Base-by-base conservation (phyloP, 2,329 filamentous ascomycete genomes). In the Sclerotiophoma versabilis region DNA sequence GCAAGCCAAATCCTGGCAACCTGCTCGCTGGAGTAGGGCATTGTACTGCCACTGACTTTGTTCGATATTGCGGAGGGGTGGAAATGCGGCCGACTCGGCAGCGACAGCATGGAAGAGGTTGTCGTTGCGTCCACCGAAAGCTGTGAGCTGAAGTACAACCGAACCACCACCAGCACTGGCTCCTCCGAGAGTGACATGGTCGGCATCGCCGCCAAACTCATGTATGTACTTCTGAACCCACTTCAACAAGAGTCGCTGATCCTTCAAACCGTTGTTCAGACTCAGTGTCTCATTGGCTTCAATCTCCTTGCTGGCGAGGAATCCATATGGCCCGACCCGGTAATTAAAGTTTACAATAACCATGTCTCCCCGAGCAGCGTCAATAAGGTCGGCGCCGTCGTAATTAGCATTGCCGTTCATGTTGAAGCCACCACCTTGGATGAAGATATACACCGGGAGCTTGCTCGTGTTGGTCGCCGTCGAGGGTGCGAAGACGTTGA, bases 41-140 rank as follows among this genome's bases (percentile, higher is more conserved):
- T 77, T 66, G 58, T 76, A 81, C 46, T 77, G 74, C 65, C 70
- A 80, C 50, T 79, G 75, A 29, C 74, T 73, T 25, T 76, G 72
- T 0, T 64, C 55, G 22, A 76, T 69, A 25, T 69, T 68, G 5
- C 72, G 71, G 14, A 79, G 66, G 4, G 75, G 68, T 3, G 78
- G 77, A 39, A 77, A 77, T 6, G 73, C 66, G 4, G 70, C 64
- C 12, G 73, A 75, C 41, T 75, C 71, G 12, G 66, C 63, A 3
- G 68, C 64, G 17, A 63, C 70, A 22, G 70, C 74, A 25, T 73
- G 70, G 49, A 75, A 74, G 59, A 79, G 63, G 7, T 64, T 63
- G 49, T 73, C 70, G 38, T 74, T 64, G 51, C 68, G 51, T 53
- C 77, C 69, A 61, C 75, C 63, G 54, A 72, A 70, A 12, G 72